Evolutionary conservation across 805 yeast species (phyloP).

Genomic region (Metschnikowia picachoensis): DNA sequence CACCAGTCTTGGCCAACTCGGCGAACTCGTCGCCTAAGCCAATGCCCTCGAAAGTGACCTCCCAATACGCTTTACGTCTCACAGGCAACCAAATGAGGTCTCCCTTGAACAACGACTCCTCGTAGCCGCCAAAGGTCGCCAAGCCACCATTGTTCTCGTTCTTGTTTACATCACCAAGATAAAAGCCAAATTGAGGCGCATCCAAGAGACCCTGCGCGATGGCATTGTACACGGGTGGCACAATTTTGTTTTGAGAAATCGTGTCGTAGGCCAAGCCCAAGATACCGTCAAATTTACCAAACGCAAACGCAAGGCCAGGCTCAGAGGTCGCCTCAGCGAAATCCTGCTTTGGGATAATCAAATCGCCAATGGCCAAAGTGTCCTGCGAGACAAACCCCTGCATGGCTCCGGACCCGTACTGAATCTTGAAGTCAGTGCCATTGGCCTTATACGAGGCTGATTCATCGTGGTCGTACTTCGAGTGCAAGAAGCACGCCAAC

Average conservation of each 20-base stretch:
- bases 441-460: slow-evolving; percentile 85
- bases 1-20: slow-evolving; percentile 77
- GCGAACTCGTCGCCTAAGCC: slow-evolving; percentile 93
- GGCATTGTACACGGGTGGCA: slow-evolving; percentile 94
- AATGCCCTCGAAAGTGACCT: slow-evolving; percentile 87
- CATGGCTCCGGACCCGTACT: slow-evolving; percentile 89
- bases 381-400: slow-evolving; percentile 93
- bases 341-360: slow-evolving; percentile 81
- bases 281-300: slow-evolving; percentile 98
- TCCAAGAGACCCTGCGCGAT: slow-evolving; percentile 77
- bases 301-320: slow-evolving; percentile 97
- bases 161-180: slow-evolving; percentile 74
- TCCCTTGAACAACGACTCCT: slow-evolving; percentile 70
- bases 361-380: slow-evolving; percentile 73
- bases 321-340: slow-evolving; percentile 97
- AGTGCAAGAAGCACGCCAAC: slow-evolving; percentile 91
- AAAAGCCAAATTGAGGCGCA: slow-evolving; percentile 81
- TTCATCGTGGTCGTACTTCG: slow-evolving; percentile 79
- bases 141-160: slow-evolving; percentile 76
- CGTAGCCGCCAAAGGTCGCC: slow-evolving; percentile 94
- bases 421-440: slow-evolving; percentile 81
- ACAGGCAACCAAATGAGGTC: slow-evolving; percentile 94
- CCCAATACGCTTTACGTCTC: slow-evolving; percentile 99
- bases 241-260: slow-evolving; percentile 82
- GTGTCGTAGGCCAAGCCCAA: slow-evolving; percentile 92